A percentile compares a stretch with the other conserved stretches of the same genome.
Evolutionary conservation across 2,329 filamentous ascomycete genomes (phyloP).

Genomic region (Cladophialophora immunda): DNA sequence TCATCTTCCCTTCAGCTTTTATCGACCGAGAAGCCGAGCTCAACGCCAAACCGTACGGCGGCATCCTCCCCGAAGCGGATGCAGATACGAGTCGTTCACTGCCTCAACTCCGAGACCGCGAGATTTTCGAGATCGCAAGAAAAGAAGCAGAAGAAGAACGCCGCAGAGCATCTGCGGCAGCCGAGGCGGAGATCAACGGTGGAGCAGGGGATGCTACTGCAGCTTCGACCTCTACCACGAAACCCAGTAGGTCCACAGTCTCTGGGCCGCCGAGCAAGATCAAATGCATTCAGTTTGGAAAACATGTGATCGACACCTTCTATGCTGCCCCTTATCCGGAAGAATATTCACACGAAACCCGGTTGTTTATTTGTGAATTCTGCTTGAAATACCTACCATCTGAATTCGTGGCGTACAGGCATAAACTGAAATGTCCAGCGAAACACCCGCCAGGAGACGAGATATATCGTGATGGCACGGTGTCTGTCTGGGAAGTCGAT

Average conservation of each 20-base stretch:
- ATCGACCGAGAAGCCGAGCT: slow-evolving; percentile 86
- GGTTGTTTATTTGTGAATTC: slow-evolving; percentile 99
- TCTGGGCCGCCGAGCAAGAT: slow-evolving; percentile 94
- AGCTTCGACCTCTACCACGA: slow-evolving; percentile 48
- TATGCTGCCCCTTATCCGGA: slow-evolving; percentile 98
- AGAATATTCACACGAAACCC: slow-evolving; percentile 94
- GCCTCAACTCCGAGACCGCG: slow-evolving; percentile 79
- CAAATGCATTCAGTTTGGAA: slow-evolving; percentile 97
- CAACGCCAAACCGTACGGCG: slow-evolving; percentile 94
- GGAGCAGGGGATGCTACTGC: slow-evolving; percentile 61
- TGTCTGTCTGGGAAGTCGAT: slow-evolving; percentile 98
- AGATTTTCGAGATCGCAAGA: slow-evolving; percentile 87
- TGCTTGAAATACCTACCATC: slow-evolving; percentile 99
- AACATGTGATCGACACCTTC: slow-evolving; percentile 98
- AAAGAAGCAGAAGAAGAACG: slow-evolving; percentile 92
- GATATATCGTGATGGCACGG: slow-evolving; percentile 92
- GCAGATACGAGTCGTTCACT: slow-evolving; percentile 91
- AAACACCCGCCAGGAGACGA: slow-evolving; percentile 98
- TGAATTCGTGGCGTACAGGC: slow-evolving; percentile 96
- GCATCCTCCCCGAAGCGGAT: slow-evolving; percentile 86
- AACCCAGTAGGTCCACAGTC: slow-evolving; percentile 71
- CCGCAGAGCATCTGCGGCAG: slow-evolving; percentile 62
- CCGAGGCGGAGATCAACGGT: slow-evolving; percentile 68
- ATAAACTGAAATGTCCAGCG: slow-evolving; percentile 94
- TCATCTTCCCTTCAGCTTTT: slow-evolving; percentile 68